phyloP scores from a whole-genome alignment of 164 flowering plant species.

The Berberis thunbergii region DNA sequence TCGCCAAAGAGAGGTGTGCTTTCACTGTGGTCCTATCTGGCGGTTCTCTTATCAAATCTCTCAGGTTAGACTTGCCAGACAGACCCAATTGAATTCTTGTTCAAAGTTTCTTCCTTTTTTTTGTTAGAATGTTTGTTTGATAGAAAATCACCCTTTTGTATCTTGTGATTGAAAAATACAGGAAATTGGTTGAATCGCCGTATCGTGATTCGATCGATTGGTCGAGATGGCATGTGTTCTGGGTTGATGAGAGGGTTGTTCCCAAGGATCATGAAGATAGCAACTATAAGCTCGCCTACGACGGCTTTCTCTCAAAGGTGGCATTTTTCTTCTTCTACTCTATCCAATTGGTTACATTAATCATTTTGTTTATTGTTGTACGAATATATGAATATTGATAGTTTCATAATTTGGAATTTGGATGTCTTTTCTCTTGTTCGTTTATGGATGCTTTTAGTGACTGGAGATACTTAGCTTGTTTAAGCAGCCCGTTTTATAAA shows the following conservation, averaged over 20 bases:
- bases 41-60: slow-evolving; percentile 48
- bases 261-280: slow-evolving; percentile 61
- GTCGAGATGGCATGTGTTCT: slow-evolving; percentile 75
- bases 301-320: slow-evolving; percentile 71
- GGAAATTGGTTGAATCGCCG: slow-evolving; percentile 62
- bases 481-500: too few species aligned
- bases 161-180: slow-evolving; percentile 15
- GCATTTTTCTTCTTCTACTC: background rate
- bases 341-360: background rate
- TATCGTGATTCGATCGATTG: slow-evolving; percentile 52
- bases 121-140: background rate
- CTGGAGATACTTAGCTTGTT: too few species aligned
- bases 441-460: too few species aligned
- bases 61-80: slow-evolving; percentile 26
- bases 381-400: background rate
- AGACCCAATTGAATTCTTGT: too few species aligned
- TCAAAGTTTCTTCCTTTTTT: background rate
- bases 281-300: slow-evolving; percentile 65
- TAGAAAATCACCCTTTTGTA: background rate
- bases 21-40: slow-evolving; percentile 75
- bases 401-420: background rate
- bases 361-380: background rate
- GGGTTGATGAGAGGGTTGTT: slow-evolving; percentile 84
- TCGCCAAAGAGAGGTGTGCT: slow-evolving; percentile 36
- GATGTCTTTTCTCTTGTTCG: too few species aligned